phyloP scores from a whole-genome alignment of 495 filamentous ascomycete genomes.

The Paragyromitra xinjiangensis region DNA sequence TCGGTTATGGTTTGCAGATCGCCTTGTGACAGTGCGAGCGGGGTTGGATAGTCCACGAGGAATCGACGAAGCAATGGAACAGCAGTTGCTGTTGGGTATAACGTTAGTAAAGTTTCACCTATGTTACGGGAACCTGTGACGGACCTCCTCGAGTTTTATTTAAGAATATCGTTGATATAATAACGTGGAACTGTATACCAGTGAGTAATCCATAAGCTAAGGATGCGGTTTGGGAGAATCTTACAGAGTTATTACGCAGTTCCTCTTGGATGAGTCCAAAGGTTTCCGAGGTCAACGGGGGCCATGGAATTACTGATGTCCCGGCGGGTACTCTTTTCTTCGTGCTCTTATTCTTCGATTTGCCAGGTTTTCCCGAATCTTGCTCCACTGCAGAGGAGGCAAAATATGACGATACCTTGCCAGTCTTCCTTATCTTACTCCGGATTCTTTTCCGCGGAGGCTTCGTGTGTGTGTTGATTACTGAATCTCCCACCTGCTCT shows the following conservation, averaged over 20 bases:
- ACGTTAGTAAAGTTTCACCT: background rate
- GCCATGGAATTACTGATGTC: slow-evolving; percentile 39
- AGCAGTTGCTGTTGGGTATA: slow-evolving; percentile 62
- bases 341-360: background rate
- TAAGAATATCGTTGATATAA: slow-evolving; percentile 81
- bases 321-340: slow-evolving; percentile 39
- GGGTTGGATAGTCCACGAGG: slow-evolving; percentile 72
- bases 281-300: slow-evolving; percentile 36
- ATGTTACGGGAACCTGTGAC: background rate
- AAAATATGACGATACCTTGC: background rate
- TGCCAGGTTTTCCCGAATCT: background rate
- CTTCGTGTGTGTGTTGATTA: background rate
- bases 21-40: slow-evolving; percentile 70
- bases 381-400: background rate
- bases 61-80: slow-evolving; percentile 78
- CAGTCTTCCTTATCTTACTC: slow-evolving; percentile 4
- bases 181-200: slow-evolving; percentile 66
- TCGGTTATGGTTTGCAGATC: slow-evolving; percentile 66
- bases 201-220: background rate
- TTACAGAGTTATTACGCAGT: slow-evolving; percentile 41
- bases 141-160: slow-evolving; percentile 75
- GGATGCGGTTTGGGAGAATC: background rate
- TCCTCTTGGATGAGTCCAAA: slow-evolving; percentile 55
- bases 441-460: background rate
- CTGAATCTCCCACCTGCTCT: background rate